Conservation (phyloP, 2,329 filamentous ascomycete species). For the Myriosclerotinia scirpicola region DNA sequence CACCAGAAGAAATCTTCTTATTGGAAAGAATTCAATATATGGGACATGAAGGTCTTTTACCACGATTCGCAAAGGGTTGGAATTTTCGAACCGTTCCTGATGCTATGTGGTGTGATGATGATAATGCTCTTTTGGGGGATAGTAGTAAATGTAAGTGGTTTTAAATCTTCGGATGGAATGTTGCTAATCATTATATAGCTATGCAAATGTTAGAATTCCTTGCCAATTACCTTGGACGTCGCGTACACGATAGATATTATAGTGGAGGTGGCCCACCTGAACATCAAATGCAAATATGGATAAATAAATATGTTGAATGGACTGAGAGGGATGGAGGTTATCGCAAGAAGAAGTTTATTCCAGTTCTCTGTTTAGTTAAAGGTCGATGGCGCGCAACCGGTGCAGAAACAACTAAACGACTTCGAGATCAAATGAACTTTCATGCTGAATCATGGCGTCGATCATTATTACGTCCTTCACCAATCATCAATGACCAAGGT, state of each 20-base stretch:
- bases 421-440: conserved; percentile 36
- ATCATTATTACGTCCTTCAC: conserved; percentile 28
- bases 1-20: conserved; percentile 37
- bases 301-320: conserved; percentile 41
- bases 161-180: neutral
- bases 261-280: conserved; percentile 31
- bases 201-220: conserved; percentile 37
- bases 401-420: conserved; percentile 29
- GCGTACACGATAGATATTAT: conserved; percentile 33
- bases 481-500: conserved; percentile 28
- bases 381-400: conserved; percentile 29
- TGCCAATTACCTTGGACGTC: conserved; percentile 28
- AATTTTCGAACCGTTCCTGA: conserved; percentile 40
- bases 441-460: conserved; percentile 36
- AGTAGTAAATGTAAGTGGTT: conserved; percentile 33
- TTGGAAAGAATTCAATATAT: conserved; percentile 38
- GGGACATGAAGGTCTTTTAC: conserved; percentile 39
- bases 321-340: conserved; percentile 41
- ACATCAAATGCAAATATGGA: conserved; percentile 36
- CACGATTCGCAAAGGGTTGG: conserved; percentile 31
- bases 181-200: conserved; percentile 30
- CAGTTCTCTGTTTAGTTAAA: conserved; percentile 32
- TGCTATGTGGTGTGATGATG: conserved; percentile 34
- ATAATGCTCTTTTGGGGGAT: conserved; percentile 36
- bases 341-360: conserved; percentile 36